Base-by-base conservation (phyloP, 2,329 filamentous ascomycete species). In the Colletotrichum noveboracense region DNA sequence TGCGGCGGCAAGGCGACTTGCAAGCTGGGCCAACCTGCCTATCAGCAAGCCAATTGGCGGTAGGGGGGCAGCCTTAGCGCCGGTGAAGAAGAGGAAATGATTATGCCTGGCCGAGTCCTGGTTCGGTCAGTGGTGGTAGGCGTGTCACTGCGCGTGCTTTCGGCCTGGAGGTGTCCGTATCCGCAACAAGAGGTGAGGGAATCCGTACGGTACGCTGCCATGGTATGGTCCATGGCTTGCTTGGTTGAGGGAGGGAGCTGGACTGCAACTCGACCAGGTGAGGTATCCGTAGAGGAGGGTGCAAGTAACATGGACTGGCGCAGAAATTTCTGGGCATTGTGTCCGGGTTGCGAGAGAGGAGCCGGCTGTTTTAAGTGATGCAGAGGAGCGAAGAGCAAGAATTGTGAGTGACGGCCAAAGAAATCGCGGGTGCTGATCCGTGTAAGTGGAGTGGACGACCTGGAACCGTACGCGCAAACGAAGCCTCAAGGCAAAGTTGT, bases 11-110 rank as follows among this genome's bases (percentile, higher is more conserved):
- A 30, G 24, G 24, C 64, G 70, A 60, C 70, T 67, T 38, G 66
- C 66, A 26, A 43, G 36, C 66, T 52, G 36, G 52, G 56, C 52
- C 62, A 52, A 21, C 43, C 43, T 52, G 43, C 43, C 43, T 52
- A 52, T 52, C 48, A n/a, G 28, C 55, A 34, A 56, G 56, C 14
- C 58, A 61, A 56, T 36, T 13, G 43, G 26, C 38, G 64, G 73
- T 75, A 75, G 73, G 64, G 64, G 70, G 36, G 36, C 16, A 52
- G 32, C 56, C 58, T 73, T 75, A 75, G 70, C 70, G 64, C 73
- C 65, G 43, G 65, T 36, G 62, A 69, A 48, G 32, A 67, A 56
- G 48, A 61, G 32, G 70, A 73, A 68, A 21, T 52, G 70, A 68
- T 73, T 58, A 30, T 74, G 70, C 74, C 48, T 34, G 68, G 72